Evolutionary conservation across 768 basidiomycete genomes (phyloP).

Genomic region (Mycena galericulata): DNA sequence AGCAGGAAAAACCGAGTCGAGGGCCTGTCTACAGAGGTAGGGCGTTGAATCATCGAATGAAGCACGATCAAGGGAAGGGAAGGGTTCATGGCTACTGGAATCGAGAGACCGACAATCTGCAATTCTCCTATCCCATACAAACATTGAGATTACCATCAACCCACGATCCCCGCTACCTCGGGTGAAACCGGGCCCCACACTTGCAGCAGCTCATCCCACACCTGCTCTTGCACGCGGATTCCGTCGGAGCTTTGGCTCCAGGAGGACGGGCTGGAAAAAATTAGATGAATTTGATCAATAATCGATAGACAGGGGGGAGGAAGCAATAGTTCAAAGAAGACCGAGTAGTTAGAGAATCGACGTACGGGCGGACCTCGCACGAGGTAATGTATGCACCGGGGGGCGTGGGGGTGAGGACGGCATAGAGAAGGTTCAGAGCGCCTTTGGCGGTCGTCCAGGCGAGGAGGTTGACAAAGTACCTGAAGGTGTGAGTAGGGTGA

Average conservation of each 20-base stretch:
- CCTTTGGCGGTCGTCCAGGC: constrained; percentile 10
- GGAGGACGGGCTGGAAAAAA: not conserved
- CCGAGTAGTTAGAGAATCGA: not conserved
- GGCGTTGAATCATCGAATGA: too few species aligned
- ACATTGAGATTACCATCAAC: too few species aligned
- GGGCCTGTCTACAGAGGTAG: too few species aligned
- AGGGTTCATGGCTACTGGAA: too few species aligned
- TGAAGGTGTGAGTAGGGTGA: not conserved
- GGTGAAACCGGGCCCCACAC: constrained; percentile 8
- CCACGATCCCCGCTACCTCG: not conserved
- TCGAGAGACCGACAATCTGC: too few species aligned
- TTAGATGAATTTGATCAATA: not conserved
- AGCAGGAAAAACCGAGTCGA: too few species aligned
- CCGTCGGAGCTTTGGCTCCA: constrained; percentile 4
- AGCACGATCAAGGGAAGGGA: too few species aligned
- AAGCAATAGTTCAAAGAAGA: too few species aligned
- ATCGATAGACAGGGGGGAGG: too few species aligned
- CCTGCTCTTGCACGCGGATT: not conserved
- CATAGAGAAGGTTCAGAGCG: constrained; percentile 14
- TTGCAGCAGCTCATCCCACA: constrained; percentile 13
- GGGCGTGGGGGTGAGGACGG: constrained; percentile 1
- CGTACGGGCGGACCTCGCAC: constrained; percentile 18
- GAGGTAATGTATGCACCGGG: constrained; percentile 16
- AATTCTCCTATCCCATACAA: too few species aligned
- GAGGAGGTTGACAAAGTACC: not conserved